phyloP scores from a whole-genome alignment of 1,284 basidiomycete genomes.

The Mycosarcoma maydis region DNA sequence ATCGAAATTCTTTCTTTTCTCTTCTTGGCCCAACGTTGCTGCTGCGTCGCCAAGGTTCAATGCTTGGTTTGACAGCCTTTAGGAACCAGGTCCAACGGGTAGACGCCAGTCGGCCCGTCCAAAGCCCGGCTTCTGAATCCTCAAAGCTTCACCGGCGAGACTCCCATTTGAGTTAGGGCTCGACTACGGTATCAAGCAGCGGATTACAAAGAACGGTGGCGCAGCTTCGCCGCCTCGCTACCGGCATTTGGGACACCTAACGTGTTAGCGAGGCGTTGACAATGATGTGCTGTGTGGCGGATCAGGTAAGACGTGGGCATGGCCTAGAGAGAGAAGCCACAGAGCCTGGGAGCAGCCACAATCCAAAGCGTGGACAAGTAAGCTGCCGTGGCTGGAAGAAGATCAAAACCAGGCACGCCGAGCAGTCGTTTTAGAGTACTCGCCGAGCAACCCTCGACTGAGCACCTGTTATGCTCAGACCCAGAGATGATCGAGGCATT shows the following conservation, averaged over 20 bases:
- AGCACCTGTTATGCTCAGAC: too few species aligned
- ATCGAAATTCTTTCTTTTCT: background rate
- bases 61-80: too few species aligned
- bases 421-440: background rate
- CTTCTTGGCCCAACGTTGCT: too few species aligned
- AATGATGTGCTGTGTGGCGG: background rate
- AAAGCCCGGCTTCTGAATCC: too few species aligned
- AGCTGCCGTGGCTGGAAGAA: background rate
- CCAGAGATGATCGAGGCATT: too few species aligned
- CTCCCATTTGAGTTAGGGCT: background rate
- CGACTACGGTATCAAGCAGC: background rate
- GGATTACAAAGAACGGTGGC: background rate
- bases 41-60: too few species aligned
- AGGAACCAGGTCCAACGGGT: too few species aligned
- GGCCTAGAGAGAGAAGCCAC: too few species aligned
- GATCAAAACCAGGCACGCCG: background rate
- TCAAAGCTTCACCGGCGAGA: too few species aligned
- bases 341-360: constrained; percentile 1
- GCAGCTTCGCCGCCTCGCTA: background rate
- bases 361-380: constrained; percentile 1
- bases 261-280: constrained; percentile 1
- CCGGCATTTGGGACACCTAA: background rate
- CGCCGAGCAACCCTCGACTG: too few species aligned
- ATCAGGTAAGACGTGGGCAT: too few species aligned
- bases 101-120: too few species aligned